Evolutionary conservation across 2,329 filamentous ascomycete species (phyloP), one percentile per base, ranked within the genome.

Genomic region (Xylaria sp.): DNA sequence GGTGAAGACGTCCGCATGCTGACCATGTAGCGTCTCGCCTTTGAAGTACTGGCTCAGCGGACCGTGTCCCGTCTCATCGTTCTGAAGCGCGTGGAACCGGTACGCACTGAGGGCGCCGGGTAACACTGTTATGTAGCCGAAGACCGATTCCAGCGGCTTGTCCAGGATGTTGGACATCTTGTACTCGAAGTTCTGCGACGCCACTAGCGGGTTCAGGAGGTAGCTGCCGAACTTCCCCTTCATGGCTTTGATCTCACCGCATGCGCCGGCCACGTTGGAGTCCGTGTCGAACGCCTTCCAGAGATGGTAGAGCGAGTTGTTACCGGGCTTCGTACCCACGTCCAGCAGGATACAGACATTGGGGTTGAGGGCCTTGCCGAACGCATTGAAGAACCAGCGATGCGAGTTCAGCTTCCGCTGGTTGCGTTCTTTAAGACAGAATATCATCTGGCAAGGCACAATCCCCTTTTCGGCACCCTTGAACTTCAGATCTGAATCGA

Each of bases 121-220:
- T 78, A 99, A 86, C 77, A 99, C 96, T 54, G 93, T 94, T 79
- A 99, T 98, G 83, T 98, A 99, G 56, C 96, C 96, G 80, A 99
- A 99, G 0, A 95, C 93, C 3, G 95, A 98, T 80, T 99, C 96
- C 50, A 99, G 85, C 1, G 96, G 96, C 83, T 99, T 99, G 81
- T 99, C 96, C 54, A 99, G 87, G 78, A 99, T 99, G 78, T 99
- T 99, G 81, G 94, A 97, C 92, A 99, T 97, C 87, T 99, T 99
- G 87, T 99, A 99, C 84, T 99, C 96, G 76, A 99, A 99, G 79
- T 99, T 99, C 78, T 99, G 96, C 0, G 94, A 94, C 1, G 96
- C 96, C 25, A 99, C 93, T 4, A 99, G 87, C 0, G 96, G 96
- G 77, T 98, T 99, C 74, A 98, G 80, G 44, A 99, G 87, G 76